phyloP scores from a whole-genome alignment of 352 stramenopile species.

The Phytophthora melonis region DNA sequence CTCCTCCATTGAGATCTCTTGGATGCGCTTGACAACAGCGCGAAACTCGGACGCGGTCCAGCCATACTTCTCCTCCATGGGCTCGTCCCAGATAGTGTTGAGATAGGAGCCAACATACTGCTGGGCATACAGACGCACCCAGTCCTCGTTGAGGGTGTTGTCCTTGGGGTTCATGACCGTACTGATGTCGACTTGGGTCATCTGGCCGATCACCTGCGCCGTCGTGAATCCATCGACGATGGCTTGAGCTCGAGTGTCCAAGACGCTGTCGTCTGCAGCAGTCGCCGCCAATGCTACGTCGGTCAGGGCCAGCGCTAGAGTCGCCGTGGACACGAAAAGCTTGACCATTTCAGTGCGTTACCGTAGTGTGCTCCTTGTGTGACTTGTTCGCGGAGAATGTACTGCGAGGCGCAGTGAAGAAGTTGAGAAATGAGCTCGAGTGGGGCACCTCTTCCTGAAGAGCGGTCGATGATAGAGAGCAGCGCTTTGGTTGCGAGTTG shows the following conservation, averaged over 20 bases:
- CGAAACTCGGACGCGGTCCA: slow-evolving; percentile 77
- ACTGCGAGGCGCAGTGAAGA: slow-evolving; percentile 17
- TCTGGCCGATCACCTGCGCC: slow-evolving; percentile 77
- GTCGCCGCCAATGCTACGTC: neutral
- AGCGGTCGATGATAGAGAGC: too few species aligned
- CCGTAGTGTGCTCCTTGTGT: too few species aligned
- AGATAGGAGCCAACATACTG: slow-evolving; percentile 90
- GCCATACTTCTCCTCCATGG: slow-evolving; percentile 46
- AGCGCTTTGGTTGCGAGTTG: neutral
- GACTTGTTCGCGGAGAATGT: too few species aligned
- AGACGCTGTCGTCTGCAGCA: slow-evolving; percentile 65
- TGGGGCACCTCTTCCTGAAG: too few species aligned
- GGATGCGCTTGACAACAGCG: slow-evolving; percentile 64
- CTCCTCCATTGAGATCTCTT: slow-evolving; percentile 76
- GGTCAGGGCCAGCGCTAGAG: slow-evolving; percentile 46
- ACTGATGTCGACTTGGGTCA: slow-evolving; percentile 90
- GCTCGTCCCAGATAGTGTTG: slow-evolving; percentile 76
- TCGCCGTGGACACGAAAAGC: slow-evolving; percentile 44
- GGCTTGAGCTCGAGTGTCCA: slow-evolving; percentile 15
- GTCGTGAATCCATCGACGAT: slow-evolving; percentile 31
- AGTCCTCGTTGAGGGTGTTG: slow-evolving; percentile 57
- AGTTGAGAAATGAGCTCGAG: slow-evolving; percentile 31
- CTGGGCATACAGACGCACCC: slow-evolving; percentile 64
- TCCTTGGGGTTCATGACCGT: slow-evolving; percentile 68
- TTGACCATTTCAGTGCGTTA: slow-evolving; percentile 48